Percentiles rank a stretch among this genome's conserved stretches.
Conservation (phyloP, 169 alveolate species). For the Plasmodium malariae region DNA sequence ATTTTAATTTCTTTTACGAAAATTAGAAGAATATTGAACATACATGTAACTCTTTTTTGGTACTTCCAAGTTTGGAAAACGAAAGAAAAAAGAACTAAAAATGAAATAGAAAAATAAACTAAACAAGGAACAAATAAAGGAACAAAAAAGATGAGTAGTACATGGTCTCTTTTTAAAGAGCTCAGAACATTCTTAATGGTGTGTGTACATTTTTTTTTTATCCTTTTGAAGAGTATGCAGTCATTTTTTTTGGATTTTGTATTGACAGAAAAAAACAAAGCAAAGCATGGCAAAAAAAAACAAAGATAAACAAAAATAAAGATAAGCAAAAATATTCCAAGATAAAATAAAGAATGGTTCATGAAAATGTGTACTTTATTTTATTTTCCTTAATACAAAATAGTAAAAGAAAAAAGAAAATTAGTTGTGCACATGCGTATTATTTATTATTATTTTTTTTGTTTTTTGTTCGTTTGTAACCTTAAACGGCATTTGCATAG, state of each 20-base stretch:
- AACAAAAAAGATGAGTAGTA: slow-evolving; percentile 6
- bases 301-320: neutral
- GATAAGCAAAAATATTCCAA: neutral
- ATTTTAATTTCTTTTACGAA: neutral
- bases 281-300: slow-evolving; percentile 10
- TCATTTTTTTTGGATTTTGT: too few relatives aligned
- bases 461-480: too few relatives aligned
- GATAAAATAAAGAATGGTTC: too few relatives aligned
- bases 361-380: too few relatives aligned
- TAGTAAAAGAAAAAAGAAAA: too few relatives aligned
- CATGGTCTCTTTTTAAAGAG: slow-evolving; percentile 50
- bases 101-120: neutral
- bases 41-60: neutral
- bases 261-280: too few relatives aligned
- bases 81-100: slow-evolving; percentile 1
- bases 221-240: slow-evolving; percentile 1
- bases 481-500: too few relatives aligned
- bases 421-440: too few relatives aligned
- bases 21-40: neutral
- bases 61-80: neutral
- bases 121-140: neutral
- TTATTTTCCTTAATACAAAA: too few relatives aligned
- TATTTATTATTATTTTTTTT: too few relatives aligned
- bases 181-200: neutral
- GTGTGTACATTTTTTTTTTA: neutral